These are phyloP conservation scores for Trichoderma afroharzianum DNA, from an alignment of 2,329 filamentous ascomycete species.

Conservation along the genomic window DNA sequence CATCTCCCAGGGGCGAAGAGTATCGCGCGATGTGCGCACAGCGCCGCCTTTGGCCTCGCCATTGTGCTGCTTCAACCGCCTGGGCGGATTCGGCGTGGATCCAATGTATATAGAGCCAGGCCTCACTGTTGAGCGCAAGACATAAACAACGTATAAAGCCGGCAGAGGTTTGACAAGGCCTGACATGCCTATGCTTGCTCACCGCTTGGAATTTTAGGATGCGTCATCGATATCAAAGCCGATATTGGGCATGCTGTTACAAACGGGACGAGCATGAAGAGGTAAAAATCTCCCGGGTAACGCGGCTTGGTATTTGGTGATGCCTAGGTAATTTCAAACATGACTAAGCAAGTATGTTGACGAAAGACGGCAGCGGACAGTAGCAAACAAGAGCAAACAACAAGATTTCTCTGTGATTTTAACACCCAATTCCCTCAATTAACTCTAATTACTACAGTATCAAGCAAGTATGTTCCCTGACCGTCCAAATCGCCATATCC, in stretches of 20 bases:
- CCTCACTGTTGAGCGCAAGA: conserved; percentile 77
- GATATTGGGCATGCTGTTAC: not conserved
- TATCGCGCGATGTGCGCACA: conserved; percentile 63
- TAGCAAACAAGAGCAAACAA: not conserved
- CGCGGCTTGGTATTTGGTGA: not conserved
- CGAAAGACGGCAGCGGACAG: not conserved
- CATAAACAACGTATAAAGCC: conserved; percentile 88
- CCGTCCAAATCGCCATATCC: not conserved
- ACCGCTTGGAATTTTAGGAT: not conserved
- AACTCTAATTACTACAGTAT: not conserved
- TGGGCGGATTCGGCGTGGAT: conserved; percentile 81
- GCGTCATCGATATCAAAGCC: not conserved
- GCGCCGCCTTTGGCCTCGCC: conserved; percentile 79
- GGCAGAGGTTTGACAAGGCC: conserved; percentile 61
- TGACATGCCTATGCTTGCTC: conserved; percentile 34
- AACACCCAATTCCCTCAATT: not conserved
- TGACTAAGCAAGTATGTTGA: not conserved
- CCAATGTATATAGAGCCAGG: conserved; percentile 79
- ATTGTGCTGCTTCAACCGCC: conserved; percentile 89
- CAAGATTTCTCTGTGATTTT: not conserved
- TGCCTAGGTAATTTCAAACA: not conserved
- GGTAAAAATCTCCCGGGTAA: not conserved
- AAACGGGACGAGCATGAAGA: not conserved
- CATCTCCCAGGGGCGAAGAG: conserved; percentile 86
- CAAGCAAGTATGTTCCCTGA: not conserved